Percentiles rank a stretch among this genome's conserved stretches.
Evolutionary conservation across 257 asterid genomes (phyloP).

Genomic region (Striga asiatica): DNA sequence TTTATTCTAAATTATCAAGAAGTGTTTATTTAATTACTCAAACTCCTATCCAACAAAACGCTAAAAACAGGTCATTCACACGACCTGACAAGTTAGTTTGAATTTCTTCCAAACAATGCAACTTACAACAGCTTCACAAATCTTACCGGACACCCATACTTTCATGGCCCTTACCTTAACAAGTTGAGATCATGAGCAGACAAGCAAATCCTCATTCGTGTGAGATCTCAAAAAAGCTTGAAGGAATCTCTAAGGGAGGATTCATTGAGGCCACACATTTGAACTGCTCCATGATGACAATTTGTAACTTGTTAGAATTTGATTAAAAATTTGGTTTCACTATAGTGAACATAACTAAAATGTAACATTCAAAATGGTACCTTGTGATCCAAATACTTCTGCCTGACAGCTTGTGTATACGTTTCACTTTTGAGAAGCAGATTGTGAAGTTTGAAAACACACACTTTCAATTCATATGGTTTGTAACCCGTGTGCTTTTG

Average conservation of each 20-base stretch:
- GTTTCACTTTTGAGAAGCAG: constrained; percentile 26
- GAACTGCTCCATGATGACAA: constrained; percentile 28
- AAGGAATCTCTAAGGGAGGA: constrained; percentile 28
- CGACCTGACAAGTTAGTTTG: too few relatives aligned
- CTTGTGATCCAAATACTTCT: constrained; percentile 44
- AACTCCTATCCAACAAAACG: too few relatives aligned
- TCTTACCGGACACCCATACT: too few relatives aligned
- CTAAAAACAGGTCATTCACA: too few relatives aligned
- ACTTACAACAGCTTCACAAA: too few relatives aligned
- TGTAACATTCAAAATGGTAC: constrained; percentile 18
- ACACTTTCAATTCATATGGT: constrained; percentile 54
- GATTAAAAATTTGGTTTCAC: neutral
- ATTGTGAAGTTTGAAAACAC: constrained; percentile 40
- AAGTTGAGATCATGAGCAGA: constrained; percentile 1
- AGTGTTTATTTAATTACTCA: too few relatives aligned
- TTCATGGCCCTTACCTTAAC: too few relatives aligned
- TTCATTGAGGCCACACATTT: constrained; percentile 30
- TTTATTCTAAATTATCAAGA: too few relatives aligned
- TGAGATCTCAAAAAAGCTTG: constrained; percentile 24
- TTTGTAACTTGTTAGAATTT: neutral
- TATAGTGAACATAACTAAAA: too few relatives aligned
- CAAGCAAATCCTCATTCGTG: constrained; percentile 17
- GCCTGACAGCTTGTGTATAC: constrained; percentile 25
- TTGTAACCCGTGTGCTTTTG: constrained; percentile 54
- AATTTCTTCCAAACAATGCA: too few relatives aligned